Base-by-base conservation (phyloP, 805 yeast genomes). In the Metschnikowia noctiluminum region DNA sequence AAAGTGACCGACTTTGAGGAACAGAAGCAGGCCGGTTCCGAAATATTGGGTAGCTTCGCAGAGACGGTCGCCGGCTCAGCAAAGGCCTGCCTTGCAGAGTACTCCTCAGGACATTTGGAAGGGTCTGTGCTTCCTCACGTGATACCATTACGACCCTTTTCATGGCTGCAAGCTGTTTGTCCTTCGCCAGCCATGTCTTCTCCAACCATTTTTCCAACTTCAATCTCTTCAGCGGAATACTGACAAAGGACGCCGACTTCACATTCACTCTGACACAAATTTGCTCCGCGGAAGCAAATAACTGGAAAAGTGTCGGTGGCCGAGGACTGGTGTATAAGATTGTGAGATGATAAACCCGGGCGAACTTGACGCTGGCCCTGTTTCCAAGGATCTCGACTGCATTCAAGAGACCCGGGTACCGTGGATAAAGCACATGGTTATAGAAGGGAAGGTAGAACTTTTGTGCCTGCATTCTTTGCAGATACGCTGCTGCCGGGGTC, bases 141-240 rank as follows among this genome's bases (percentile, higher is more conserved):
- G 34, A 11, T 13, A 3, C 13, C 34, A 27, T n/a, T 13, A 27
- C 31, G 7, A 11, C 34, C n/a, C n/a, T 21, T n/a, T 43, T 42
- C 48, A 53, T 50, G 26, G 27, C 9, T 4, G 48, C 37, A 14
- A 66, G 38, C 14, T 49, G 36, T 46, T 62, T 70, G 60, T 90
- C 96, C 60, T 88, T 89, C 35, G 77, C 80, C 8, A 66, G 64
- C 96, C 97, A 90, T 32, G 72, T 68, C 37, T 69, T 69, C 62
- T 90, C 97, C 7, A 90, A 65, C 87, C 94, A 90, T 62, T 79
- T 81, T 54, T 87, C 90, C 35, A 85, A 54, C 53, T 78, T 80
- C 41, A 73, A 67, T 28, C 82, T 70, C 53, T 78, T 85, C 8
- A 61, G 44, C 0, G 87, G 83, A 10, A 86, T 63, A 45, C 81